Percentiles rank a stretch among this genome's conserved stretches.
phyloP scores from a whole-genome alignment of 2,329 filamentous ascomycete species.

The Plenodomus tracheiphilus region DNA sequence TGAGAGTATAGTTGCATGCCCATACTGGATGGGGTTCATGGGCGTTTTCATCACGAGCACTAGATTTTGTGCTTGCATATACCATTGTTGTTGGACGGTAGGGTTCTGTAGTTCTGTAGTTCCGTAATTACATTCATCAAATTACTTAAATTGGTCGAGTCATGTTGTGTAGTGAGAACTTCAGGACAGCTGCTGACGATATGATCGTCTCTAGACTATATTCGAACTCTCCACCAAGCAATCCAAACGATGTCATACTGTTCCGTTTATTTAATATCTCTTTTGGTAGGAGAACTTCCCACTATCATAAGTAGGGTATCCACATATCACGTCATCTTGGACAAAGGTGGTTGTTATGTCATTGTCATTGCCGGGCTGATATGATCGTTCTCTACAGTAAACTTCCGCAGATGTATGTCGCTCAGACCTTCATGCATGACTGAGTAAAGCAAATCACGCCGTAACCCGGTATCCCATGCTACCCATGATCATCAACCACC shows the following conservation, averaged over 20 bases:
- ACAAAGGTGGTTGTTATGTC: slow-evolving; percentile 22
- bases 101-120: background rate
- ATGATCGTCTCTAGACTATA: no score
- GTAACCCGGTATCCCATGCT: slow-evolving; percentile 42
- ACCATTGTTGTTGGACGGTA: no score
- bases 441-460: slow-evolving; percentile 42
- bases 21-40: slow-evolving; percentile 1
- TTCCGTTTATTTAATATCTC: no score
- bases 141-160: no score
- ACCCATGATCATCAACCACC: slow-evolving; percentile 34
- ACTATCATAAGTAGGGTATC: no score
- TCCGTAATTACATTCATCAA: no score
- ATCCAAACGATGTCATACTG: no score
- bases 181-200: no score
- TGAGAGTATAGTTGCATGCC: slow-evolving; percentile 2
- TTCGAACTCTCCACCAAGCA: no score
- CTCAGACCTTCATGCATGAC: slow-evolving; percentile 40
- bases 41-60: background rate
- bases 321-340: background rate
- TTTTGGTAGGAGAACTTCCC: no score
- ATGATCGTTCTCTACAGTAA: slow-evolving; percentile 35
- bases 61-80: background rate
- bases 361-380: slow-evolving; percentile 41
- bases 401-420: slow-evolving; percentile 23
- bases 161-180: no score